These are phyloP conservation scores for Claviceps cyperi DNA, from an alignment of 2,329 filamentous ascomycete species.

Conservation along the genomic window DNA sequence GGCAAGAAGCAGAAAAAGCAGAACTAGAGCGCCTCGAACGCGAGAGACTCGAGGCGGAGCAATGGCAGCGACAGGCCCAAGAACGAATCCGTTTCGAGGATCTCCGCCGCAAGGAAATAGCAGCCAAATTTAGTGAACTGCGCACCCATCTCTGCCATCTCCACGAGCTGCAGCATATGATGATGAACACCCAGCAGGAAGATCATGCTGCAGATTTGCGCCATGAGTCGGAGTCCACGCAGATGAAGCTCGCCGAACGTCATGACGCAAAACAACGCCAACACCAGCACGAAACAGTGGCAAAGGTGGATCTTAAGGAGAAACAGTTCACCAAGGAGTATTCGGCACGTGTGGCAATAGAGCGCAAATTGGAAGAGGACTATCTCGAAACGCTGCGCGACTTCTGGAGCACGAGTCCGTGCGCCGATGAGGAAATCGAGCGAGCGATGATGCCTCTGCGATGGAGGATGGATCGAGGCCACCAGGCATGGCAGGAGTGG, in stretches of 20 bases:
- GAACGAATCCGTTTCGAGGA: conserved; percentile 26
- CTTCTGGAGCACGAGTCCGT: conserved; percentile 24
- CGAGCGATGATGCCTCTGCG: conserved; percentile 21
- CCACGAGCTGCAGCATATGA: conserved; percentile 26
- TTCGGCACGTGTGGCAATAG: conserved; percentile 23
- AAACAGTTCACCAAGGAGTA: conserved; percentile 25
- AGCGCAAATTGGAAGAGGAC: conserved; percentile 27
- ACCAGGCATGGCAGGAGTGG: conserved; percentile 26
- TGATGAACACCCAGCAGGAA: conserved; percentile 24
- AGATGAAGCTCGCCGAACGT: conserved; percentile 17
- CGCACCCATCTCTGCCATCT: conserved; percentile 22
- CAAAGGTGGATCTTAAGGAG: conserved; percentile 21
- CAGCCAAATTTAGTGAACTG: conserved; percentile 24
- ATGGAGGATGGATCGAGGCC: conserved; percentile 26
- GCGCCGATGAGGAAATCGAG: conserved; percentile 18
- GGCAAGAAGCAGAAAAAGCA: conserved; percentile 27
- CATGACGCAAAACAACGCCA: conserved; percentile 20
- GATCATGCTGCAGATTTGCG: conserved; percentile 17
- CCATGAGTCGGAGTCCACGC: conserved; percentile 10
- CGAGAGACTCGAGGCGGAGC: conserved; percentile 22
- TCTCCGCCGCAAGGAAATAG: conserved; percentile 24
- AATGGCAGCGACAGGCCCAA: conserved; percentile 21
- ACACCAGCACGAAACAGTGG: conserved; percentile 12
- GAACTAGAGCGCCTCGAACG: conserved; percentile 25
- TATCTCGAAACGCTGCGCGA: conserved; percentile 25